Conservation (phyloP, 2,329 filamentous ascomycete genomes). For the Corynespora cassiicola region DNA sequence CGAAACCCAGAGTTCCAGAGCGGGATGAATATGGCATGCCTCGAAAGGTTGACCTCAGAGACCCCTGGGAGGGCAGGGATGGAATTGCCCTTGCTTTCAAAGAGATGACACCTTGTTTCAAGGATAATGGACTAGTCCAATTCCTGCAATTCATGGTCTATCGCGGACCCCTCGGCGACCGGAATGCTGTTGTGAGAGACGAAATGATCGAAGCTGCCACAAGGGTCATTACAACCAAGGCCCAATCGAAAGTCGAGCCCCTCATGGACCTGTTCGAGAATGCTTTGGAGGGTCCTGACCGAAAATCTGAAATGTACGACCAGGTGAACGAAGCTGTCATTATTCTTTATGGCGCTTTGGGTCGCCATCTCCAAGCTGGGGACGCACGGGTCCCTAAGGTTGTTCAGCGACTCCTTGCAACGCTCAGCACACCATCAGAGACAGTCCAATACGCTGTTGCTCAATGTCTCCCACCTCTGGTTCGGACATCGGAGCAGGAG, state of each 20-base stretch:
- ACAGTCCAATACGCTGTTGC: constrained; percentile 96
- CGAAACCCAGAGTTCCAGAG: constrained; percentile 81
- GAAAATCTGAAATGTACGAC: constrained; percentile 80
- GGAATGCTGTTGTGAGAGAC: constrained; percentile 75
- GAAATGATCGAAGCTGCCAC: constrained; percentile 94
- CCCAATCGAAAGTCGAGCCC: constrained; percentile 81
- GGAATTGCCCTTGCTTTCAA: constrained; percentile 88
- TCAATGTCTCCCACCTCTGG: constrained; percentile 89
- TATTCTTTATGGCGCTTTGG: constrained; percentile 94
- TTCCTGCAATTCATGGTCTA: constrained; percentile 89
- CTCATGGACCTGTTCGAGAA: constrained; percentile 92
- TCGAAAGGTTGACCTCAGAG: constrained; percentile 82
- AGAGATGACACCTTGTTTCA: constrained; percentile 76
- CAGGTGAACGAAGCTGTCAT: constrained; percentile 96
- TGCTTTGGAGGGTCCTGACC: constrained; percentile 84
- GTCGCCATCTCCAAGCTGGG: constrained; percentile 82
- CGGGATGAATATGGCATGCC: constrained; percentile 96
- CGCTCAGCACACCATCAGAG: constrained; percentile 92
- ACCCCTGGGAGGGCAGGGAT: constrained; percentile 90
- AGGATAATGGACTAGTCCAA: constrained; percentile 71
- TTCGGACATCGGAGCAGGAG: constrained; percentile 79
- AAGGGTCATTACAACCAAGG: constrained; percentile 79
- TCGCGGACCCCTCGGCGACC: constrained; percentile 85
- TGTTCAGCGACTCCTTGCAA: constrained; percentile 82
- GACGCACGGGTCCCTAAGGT: constrained; percentile 88